Evolutionary conservation across 352 stramenopile genomes (phyloP), one percentile per base, ranked within the genome.

Genomic region (Pythium phragmitis): DNA sequence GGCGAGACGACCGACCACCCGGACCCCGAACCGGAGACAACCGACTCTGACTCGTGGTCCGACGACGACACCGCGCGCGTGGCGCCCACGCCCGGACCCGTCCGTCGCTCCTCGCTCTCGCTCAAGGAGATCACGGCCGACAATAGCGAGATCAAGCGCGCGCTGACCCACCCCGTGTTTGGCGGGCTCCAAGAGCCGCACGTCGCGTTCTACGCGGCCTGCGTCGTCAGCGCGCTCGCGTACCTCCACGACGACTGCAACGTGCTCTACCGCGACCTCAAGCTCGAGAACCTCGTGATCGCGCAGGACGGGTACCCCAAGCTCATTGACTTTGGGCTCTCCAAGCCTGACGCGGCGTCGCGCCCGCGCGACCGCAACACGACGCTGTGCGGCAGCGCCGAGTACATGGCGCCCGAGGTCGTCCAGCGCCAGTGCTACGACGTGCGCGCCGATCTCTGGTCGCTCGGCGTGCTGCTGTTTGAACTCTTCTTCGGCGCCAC

Each of bases 121-220:
- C 7, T 39, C 34, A 39, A 39, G 11, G 34, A 13, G 34, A 39
- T 50, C 45, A 57, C 60, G 52, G 47, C 79, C 0, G 75, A 74
- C 49, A 88, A 91, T 56, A 54, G 64, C 19, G n/a, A 70, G 19
- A 65, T 61, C 33, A 86, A 85, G 41, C 60, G 65, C 19, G 73
- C 58, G 34, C 68, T 87, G 9, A 57, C 57, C 0, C 75, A 65
- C 17, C 37, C 50, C 2, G 55, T 58, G 0, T 67, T 79, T n/a
- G 78, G 81, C 13, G 81, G 79, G 17, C 96, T 99, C 28, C 68
- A 81, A 12, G 96, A 98, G 79, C 63, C 71, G 16, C 79, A 92
- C 60, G 89, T 86, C 2, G 80, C 79, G 12, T 99, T 99, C 75
- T 99, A 99, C 74, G 80, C 91, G 2, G 95, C 95, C 1, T 96